These are phyloP conservation scores for Golubevia pallescens DNA, from an alignment of 1,284 basidiomycete species.

Conservation along the genomic window DNA sequence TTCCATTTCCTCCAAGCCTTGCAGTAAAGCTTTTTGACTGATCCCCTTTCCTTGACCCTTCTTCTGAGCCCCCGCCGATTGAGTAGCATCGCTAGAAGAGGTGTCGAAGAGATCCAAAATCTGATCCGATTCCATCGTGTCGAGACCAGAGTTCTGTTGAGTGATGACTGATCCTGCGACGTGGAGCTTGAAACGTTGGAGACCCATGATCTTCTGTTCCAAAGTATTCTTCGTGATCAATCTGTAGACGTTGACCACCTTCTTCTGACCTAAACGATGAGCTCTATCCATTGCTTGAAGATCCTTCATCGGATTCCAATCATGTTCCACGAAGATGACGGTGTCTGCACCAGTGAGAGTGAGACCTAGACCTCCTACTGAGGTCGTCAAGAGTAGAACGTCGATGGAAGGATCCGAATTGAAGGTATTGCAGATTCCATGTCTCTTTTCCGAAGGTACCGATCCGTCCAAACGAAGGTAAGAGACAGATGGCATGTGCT, in stretches of 20 bases:
- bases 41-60: constrained; percentile 25
- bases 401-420: constrained; percentile 98
- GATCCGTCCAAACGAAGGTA: constrained; percentile 93
- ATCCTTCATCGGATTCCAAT: constrained; percentile 99
- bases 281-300: constrained; percentile 99
- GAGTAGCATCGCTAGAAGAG: constrained; percentile 8
- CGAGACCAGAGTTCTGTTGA: constrained; percentile 91
- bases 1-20: constrained; percentile 39
- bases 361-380: constrained; percentile 92
- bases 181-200: constrained; percentile 96
- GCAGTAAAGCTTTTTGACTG: constrained; percentile 58
- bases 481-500: constrained; percentile 90
- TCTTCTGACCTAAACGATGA: constrained; percentile 97
- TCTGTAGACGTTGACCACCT: constrained; percentile 98
- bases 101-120: constrained; percentile 86
- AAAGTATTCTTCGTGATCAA: constrained; percentile 95
- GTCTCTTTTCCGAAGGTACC: constrained; percentile 49
- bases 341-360: constrained; percentile 98
- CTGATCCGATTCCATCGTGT: constrained; percentile 95
- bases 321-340: constrained; percentile 98
- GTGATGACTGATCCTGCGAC: constrained; percentile 96
- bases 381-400: constrained; percentile 91
- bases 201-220: constrained; percentile 99
- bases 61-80: not conserved
- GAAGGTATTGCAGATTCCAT: constrained; percentile 78